Conservation (phyloP, 495 filamentous ascomycete species). For the Penicillium longicatenatum region DNA sequence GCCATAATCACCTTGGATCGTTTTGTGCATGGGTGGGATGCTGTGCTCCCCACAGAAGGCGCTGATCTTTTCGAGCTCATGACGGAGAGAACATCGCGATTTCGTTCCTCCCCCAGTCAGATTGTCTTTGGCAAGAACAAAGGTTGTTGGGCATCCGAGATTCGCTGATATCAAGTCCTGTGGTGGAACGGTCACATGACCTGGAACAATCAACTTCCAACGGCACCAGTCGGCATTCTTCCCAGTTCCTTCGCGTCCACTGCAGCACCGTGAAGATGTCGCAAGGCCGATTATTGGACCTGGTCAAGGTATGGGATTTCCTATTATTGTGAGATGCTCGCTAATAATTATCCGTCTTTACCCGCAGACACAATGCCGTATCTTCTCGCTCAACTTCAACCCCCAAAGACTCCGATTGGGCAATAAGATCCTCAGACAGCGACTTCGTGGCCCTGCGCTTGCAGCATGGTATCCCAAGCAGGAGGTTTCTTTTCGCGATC, state of each 20-base stretch:
- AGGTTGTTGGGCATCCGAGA: not conserved
- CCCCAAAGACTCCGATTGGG: constrained; percentile 76
- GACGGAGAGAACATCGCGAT: not conserved
- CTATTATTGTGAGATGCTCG: not conserved
- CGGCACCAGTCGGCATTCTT: not conserved
- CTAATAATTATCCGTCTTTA: constrained; percentile 4
- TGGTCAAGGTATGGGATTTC: constrained; percentile 65
- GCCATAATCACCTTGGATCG: constrained; percentile 14
- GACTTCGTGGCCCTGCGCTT: constrained; percentile 74
- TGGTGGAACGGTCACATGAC: constrained; percentile 11
- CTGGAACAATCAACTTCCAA: not conserved
- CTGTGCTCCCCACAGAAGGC: not conserved
- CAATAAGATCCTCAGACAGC: constrained; percentile 84
- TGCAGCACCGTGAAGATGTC: constrained; percentile 56
- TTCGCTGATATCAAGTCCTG: not conserved
- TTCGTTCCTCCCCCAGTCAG: not conserved
- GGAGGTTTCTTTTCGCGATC: constrained; percentile 65
- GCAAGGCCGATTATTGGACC: constrained; percentile 69
- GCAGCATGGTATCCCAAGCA: constrained; percentile 84
- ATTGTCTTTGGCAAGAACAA: not conserved
- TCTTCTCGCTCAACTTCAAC: constrained; percentile 92
- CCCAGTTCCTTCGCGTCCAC: constrained; percentile 5
- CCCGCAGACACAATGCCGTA: constrained; percentile 76
- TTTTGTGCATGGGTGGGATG: not conserved
- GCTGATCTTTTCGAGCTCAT: constrained; percentile 16